Percentiles rank a stretch among this genome's conserved stretches.
phyloP scores from a whole-genome alignment of 2,329 filamentous ascomycete species.

The Xylaria sp. region DNA sequence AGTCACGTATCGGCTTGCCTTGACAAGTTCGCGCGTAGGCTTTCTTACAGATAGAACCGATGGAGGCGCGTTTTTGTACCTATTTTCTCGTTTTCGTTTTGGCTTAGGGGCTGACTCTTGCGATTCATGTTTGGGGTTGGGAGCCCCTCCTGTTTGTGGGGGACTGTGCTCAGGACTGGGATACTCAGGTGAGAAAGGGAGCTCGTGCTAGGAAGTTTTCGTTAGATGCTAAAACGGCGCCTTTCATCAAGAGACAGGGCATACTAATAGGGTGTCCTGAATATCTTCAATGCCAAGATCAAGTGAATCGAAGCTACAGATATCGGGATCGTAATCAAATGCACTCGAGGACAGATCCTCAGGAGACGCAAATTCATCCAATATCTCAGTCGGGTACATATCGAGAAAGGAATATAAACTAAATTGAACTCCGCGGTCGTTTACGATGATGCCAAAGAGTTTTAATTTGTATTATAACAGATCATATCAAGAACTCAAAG shows the following conservation, averaged over 20 bases:
- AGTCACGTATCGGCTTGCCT: constrained; percentile 15
- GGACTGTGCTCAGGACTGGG: constrained; percentile 3
- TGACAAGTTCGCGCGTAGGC: background rate
- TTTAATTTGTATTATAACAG: background rate
- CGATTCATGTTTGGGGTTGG: constrained; percentile 35
- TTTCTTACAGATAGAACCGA: constrained; percentile 59
- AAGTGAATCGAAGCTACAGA: background rate
- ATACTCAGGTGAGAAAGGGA: background rate
- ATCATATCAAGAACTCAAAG: background rate
- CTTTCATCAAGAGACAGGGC: background rate
- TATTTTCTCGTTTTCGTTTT: constrained; percentile 62
- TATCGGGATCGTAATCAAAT: background rate
- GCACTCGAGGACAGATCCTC: background rate
- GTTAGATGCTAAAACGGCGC: background rate
- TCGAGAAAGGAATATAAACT: background rate
- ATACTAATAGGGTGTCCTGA: background rate
- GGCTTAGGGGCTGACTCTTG: constrained; percentile 50
- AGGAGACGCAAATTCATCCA: background rate
- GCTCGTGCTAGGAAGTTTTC: background rate
- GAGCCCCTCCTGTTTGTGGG: background rate
- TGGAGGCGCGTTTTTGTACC: constrained; percentile 63
- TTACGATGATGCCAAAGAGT: background rate
- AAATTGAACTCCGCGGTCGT: background rate
- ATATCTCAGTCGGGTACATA: background rate
- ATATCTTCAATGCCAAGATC: background rate